Evolutionary conservation across 2,329 filamentous ascomycete genomes (phyloP).

Genomic region (Aureobasidium zeae): DNA sequence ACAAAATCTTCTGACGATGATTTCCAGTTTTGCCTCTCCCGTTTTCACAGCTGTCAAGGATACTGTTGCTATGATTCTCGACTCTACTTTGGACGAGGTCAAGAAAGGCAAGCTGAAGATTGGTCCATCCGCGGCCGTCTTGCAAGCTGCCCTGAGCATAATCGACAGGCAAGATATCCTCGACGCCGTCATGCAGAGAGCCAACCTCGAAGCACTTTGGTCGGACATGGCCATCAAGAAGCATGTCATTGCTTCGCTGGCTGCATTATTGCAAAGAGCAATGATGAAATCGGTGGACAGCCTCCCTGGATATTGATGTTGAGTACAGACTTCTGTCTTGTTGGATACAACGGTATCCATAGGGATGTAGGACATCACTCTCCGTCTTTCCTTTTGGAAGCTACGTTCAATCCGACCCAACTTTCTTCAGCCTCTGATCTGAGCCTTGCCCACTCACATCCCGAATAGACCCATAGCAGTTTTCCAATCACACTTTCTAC

Average conservation of each 20-base stretch:
- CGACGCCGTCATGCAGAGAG: constrained; percentile 1
- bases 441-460: too few relatives aligned
- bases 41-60: background rate
- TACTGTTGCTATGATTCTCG: background rate
- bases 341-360: too few relatives aligned
- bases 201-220: constrained; percentile 3
- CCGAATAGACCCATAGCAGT: too few relatives aligned
- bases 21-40: background rate
- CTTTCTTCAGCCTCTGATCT: too few relatives aligned
- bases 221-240: constrained; percentile 2
- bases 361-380: too few relatives aligned
- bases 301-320: background rate
- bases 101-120: background rate
- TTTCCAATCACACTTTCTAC: too few relatives aligned
- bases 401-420: too few relatives aligned
- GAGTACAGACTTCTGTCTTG: too few relatives aligned
- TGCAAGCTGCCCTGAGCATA: background rate
- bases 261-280: constrained; percentile 2
- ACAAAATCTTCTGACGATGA: background rate
- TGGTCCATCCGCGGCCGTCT: background rate
- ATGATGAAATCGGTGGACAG: constrained; percentile 1
- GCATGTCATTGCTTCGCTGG: constrained; percentile 4
- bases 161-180: constrained; percentile 2
- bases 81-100: background rate
- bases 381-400: too few relatives aligned